Percentiles rank a stretch among this genome's conserved stretches.
Conservation (phyloP, 192 early-diverging fungal species). For the Phycomyces blakesleeanus region DNA sequence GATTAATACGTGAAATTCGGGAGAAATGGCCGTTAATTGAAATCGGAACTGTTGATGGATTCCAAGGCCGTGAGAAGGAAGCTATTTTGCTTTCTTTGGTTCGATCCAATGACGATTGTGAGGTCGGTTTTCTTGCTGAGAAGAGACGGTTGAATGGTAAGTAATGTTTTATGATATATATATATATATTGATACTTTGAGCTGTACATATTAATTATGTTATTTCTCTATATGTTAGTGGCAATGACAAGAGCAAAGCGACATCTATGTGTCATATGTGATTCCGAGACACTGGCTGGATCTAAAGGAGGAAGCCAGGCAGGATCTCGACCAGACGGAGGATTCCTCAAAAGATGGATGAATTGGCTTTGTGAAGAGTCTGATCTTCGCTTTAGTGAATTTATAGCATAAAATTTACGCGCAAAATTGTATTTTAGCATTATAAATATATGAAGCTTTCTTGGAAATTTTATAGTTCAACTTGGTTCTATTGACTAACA, state of each 20-base stretch:
- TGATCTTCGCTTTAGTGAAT: slow-evolving; percentile 47
- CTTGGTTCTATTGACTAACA: too few species aligned
- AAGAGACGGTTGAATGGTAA: slow-evolving; percentile 77
- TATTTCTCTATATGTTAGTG: slow-evolving; percentile 32
- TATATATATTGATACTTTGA: background rate
- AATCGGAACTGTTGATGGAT: slow-evolving; percentile 84
- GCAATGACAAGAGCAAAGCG: slow-evolving; percentile 85
- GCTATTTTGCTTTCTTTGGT: slow-evolving; percentile 80
- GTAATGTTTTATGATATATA: too few species aligned
- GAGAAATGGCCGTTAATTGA: slow-evolving; percentile 61
- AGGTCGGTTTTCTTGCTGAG: slow-evolving; percentile 84
- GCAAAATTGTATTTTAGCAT: too few species aligned
- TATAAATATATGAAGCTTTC: too few species aligned
- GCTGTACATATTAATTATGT: too few species aligned
- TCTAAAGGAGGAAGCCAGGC: slow-evolving; percentile 13
- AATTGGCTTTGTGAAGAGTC: slow-evolving; percentile 43
- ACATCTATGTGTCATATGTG: slow-evolving; percentile 80
- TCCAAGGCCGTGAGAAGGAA: slow-evolving; percentile 91
- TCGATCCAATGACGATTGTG: slow-evolving; percentile 68
- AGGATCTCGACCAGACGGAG: slow-evolving; percentile 34
- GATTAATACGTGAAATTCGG: slow-evolving; percentile 46
- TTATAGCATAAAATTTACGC: background rate
- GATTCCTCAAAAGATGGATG: slow-evolving; percentile 50
- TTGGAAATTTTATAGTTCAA: too few species aligned
- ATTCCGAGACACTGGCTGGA: slow-evolving; percentile 58